A percentile compares a stretch with the other conserved stretches of the same genome.
phyloP scores from a whole-genome alignment of 2,329 filamentous ascomycete species.

The Immersiporthe knoxdaviesiana region DNA sequence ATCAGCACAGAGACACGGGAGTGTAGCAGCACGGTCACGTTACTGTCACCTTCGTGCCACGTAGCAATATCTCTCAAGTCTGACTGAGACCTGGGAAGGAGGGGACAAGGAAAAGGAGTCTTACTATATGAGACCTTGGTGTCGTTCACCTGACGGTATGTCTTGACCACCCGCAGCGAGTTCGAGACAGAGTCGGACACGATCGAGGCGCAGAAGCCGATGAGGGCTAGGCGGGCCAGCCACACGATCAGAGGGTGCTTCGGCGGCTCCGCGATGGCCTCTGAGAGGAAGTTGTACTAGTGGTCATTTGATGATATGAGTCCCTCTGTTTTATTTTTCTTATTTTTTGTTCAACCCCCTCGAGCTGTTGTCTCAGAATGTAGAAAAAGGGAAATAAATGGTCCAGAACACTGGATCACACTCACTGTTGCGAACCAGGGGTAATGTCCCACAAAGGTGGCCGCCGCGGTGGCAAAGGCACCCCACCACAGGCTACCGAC shows the following conservation, averaged over 20 bases:
- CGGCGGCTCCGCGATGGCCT: conserved; percentile 44
- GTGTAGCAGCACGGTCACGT: not conserved
- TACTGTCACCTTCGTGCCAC: not conserved
- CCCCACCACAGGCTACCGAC: conserved; percentile 54
- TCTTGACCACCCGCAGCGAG: conserved; percentile 52
- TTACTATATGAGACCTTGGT: conserved; percentile 50
- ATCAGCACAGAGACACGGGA: not conserved
- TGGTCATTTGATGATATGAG: not conserved
- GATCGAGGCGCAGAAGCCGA: conserved; percentile 49
- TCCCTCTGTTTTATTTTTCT: no score
- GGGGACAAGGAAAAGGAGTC: conserved; percentile 12
- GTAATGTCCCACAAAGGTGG: conserved; percentile 53
- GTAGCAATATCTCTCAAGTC: not conserved
- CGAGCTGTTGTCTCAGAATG: not conserved
- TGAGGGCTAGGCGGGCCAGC: conserved; percentile 48
- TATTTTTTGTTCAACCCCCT: not conserved
- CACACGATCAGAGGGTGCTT: conserved; percentile 46
- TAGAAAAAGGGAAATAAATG: not conserved
- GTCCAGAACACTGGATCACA: not conserved
- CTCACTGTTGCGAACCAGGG: conserved; percentile 54
- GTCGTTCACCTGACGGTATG: conserved; percentile 54
- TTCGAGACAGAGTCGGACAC: conserved; percentile 52
- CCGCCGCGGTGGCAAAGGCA: conserved; percentile 51
- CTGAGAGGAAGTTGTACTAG: conserved; percentile 49
- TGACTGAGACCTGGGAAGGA: no score